Conservation (phyloP, 73 alveolate species). For the Breviolum minutum region DNA sequence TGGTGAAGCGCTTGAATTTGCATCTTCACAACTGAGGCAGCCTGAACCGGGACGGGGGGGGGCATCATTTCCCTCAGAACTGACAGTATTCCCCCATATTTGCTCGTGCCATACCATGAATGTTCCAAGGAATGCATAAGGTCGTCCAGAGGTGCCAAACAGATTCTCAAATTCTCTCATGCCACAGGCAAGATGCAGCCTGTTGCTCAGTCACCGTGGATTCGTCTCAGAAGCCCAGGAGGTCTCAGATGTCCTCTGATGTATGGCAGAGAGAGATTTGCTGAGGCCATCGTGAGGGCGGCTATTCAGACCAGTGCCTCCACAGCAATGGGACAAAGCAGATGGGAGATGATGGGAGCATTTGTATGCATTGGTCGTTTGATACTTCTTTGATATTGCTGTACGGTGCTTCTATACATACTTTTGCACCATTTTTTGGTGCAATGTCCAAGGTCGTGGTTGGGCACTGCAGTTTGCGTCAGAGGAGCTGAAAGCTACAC, state of each 20-base stretch:
- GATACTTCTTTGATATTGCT: neutral
- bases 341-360: neutral
- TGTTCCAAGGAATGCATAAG: too few species aligned
- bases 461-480: conserved; percentile 91
- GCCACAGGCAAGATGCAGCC: conserved; percentile 35
- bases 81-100: too few species aligned
- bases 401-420: neutral
- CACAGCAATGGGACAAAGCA: neutral
- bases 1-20: conserved; percentile 87
- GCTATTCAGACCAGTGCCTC: conserved; percentile 7
- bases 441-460: conserved; percentile 29
- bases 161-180: neutral
- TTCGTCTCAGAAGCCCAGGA: neutral
- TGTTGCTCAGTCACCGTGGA: neutral
- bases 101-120: too few species aligned
- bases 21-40: conserved; percentile 40
- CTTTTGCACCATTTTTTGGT: neutral
- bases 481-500: neutral
- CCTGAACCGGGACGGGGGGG: neutral
- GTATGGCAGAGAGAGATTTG: too few species aligned
- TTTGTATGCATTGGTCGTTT: neutral
- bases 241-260: neutral
- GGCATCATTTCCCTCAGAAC: too few species aligned
- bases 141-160: too few species aligned
- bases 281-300: conserved; percentile 21